Conservation (phyloP, 129 eudicot species). For the Arctium minus region DNA sequence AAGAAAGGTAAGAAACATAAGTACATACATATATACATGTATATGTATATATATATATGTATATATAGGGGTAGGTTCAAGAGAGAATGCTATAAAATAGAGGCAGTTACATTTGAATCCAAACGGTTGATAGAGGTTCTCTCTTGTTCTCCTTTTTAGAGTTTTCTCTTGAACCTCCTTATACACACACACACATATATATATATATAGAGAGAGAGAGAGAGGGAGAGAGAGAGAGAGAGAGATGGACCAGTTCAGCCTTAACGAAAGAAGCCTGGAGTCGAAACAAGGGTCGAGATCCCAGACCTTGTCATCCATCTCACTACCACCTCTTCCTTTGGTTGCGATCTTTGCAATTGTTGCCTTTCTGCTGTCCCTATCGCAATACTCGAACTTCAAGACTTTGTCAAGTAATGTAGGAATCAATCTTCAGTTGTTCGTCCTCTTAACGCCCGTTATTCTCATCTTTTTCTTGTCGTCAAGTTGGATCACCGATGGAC, state of each 20-base stretch:
- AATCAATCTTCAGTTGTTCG: constrained; percentile 36
- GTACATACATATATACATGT: neutral
- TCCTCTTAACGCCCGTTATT: constrained; percentile 48
- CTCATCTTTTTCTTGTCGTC: constrained; percentile 46
- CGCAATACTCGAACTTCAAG: constrained; percentile 51
- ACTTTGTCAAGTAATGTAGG: constrained; percentile 34
- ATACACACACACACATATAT: neutral
- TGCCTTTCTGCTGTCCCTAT: constrained; percentile 47
- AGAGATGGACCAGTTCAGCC: constrained; percentile 42
- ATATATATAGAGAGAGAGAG: neutral
- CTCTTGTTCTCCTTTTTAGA: neutral
- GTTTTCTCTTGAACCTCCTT: neutral
- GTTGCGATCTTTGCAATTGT: constrained; percentile 54
- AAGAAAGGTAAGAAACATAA: neutral
- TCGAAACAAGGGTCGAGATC: constrained; percentile 53
- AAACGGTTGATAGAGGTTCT: neutral
- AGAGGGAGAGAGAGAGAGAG: neutral
- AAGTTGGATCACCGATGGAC: constrained; percentile 24
- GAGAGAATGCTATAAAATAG: neutral
- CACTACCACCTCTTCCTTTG: constrained; percentile 63
- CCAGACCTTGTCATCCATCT: constrained; percentile 34
- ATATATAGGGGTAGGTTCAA: neutral
- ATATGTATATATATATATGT: neutral
- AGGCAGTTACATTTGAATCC: neutral
- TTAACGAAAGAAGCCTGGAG: constrained; percentile 38